These are phyloP conservation scores for Talaromyces marneffei DNA, from an alignment of 2,329 filamentous ascomycete genomes.

Conservation along the genomic window DNA sequence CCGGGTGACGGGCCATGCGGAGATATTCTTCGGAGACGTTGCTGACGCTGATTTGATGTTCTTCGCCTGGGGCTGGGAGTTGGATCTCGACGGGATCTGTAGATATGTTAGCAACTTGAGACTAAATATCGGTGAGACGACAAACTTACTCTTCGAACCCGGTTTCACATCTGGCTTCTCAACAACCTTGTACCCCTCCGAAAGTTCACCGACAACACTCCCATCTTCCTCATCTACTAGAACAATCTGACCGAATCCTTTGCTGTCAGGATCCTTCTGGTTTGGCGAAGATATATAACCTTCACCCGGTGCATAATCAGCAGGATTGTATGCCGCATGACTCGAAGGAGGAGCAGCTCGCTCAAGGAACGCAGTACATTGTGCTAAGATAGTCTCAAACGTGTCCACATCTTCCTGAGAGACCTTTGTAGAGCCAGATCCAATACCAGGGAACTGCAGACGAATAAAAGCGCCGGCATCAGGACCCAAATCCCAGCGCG, in stretches of 20 bases:
- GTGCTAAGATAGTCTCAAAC: constrained; percentile 95
- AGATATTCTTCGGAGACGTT: constrained; percentile 57
- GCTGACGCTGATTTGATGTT: constrained; percentile 43
- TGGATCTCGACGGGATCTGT: constrained; percentile 46
- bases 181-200: constrained; percentile 72
- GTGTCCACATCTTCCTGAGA: constrained; percentile 91
- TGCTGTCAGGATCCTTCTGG: neutral
- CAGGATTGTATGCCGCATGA: constrained; percentile 65
- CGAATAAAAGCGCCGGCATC: constrained; percentile 86
- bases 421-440: constrained; percentile 57
- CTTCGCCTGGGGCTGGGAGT: constrained; percentile 42
- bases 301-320: constrained; percentile 71
- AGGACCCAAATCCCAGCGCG: constrained; percentile 86
- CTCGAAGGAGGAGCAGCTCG: constrained; percentile 59
- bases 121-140: neutral
- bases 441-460: constrained; percentile 77
- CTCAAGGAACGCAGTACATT: constrained; percentile 93
- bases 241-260: constrained; percentile 61
- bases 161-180: constrained; percentile 70
- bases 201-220: constrained; percentile 86
- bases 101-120: constrained; percentile 9
- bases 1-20: constrained; percentile 73
- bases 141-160: constrained; percentile 76
- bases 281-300: constrained; percentile 54
- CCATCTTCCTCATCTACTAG: constrained; percentile 94